Percentiles rank a stretch among this genome's conserved stretches.
These are phyloP conservation scores for Chrysoporthe deuterocubensis DNA, from an alignment of 2,329 filamentous ascomycete genomes.

Conservation along the genomic window DNA sequence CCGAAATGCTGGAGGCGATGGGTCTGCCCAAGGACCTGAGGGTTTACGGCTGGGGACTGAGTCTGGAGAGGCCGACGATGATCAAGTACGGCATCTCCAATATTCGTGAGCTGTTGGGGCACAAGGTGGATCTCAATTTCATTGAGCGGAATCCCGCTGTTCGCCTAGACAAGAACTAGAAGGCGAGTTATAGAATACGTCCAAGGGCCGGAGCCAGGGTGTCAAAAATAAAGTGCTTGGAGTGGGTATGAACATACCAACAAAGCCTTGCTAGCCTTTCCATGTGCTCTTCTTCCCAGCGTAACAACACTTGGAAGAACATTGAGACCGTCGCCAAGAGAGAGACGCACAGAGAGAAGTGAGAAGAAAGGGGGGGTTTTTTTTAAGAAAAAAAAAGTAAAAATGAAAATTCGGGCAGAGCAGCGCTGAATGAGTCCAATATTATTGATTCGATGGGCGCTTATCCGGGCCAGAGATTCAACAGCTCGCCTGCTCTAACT, in stretches of 20 bases:
- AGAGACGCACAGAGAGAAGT: too few species aligned
- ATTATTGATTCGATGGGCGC: too few species aligned
- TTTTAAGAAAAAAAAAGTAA: too few species aligned
- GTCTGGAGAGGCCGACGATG: constrained; percentile 94
- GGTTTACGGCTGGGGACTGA: constrained; percentile 93
- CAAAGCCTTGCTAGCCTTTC: not conserved
- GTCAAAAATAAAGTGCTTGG: not conserved
- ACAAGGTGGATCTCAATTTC: constrained; percentile 67
- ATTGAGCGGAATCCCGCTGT: constrained; percentile 25
- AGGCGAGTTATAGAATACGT: constrained; percentile 4
- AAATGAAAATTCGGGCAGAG: not conserved
- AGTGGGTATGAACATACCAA: not conserved
- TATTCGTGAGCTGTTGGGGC: constrained; percentile 88
- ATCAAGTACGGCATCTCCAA: constrained; percentile 92
- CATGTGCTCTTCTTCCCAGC: not conserved
- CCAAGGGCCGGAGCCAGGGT: constrained; percentile 4
- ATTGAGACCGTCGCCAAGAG: not conserved
- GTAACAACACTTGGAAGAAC: not conserved
- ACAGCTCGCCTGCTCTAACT: too few species aligned
- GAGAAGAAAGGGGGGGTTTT: too few species aligned
- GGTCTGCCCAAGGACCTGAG: constrained; percentile 88
- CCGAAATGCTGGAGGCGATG: constrained; percentile 96
- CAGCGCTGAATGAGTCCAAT: not conserved
- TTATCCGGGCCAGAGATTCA: too few species aligned
- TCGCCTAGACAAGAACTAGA: constrained; percentile 19